Base-by-base conservation (phyloP, 2,329 filamentous ascomycete genomes). In the Trichophyton schoenleinii region DNA sequence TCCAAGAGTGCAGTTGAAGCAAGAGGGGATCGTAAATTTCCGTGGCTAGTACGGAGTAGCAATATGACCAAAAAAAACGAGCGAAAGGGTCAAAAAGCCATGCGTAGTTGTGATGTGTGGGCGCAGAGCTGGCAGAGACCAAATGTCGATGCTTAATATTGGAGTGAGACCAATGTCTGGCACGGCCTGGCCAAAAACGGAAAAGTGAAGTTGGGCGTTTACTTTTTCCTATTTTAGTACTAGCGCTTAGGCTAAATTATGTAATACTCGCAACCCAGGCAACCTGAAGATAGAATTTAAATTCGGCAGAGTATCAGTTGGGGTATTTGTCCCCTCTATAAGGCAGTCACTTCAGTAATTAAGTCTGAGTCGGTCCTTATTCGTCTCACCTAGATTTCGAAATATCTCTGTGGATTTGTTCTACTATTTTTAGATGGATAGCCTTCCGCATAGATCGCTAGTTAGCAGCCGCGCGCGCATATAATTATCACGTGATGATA, bases 201-300 rank as follows among this genome's bases (percentile, higher is more conserved):
- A 55, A 55, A 55, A 55, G 52, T 36, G 52, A 55, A 31, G 52
- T 55, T 55, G 52, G 49, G 20, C 52, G 52, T 55, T 55, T 55
- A 55, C 52, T 8, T 55, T 55, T 36, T 55, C 13, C 52, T 34
- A 34, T 55, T 55, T 18, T 36, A 36, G 52, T 28, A 55, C 52
- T 55, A 55, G 52, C 52, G 52, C 18, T n/a, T 55, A 31, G 0
- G 15, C 13, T 4, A 2, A 6, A 6, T 55, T 55, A 55, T 36
- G 15, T 55, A 38, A 55, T 20, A 36, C 2, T 8, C 7, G 52
- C 52, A 55, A 20, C 28, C 49, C 25, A 8, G 52, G 46, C 46
- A 52, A 52, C 46, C 22, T 52, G 20, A 52, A 44, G 18, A 44
- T 41, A 2, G 25, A 41, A 41, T 41, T 41, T 11, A 4, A 44